Evolutionary conservation across 345 rosid species (phyloP).

Genomic region (Toxicodendron radicans): DNA sequence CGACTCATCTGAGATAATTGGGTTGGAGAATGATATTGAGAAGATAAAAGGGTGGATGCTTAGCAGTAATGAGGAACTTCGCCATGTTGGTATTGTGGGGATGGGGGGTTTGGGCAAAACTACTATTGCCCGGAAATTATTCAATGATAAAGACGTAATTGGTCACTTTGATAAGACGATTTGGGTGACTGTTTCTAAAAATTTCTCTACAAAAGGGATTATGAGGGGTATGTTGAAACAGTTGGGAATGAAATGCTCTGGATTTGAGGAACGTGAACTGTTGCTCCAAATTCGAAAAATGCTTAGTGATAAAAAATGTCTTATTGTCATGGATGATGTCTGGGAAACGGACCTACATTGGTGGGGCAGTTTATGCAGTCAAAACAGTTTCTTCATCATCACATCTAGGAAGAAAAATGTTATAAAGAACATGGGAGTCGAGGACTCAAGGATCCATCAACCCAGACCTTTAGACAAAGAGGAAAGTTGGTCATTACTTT

Average conservation of each 20-base stretch:
- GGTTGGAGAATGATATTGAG: conserved; percentile 19
- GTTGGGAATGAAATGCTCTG: conserved; percentile 7
- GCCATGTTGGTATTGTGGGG: conserved; percentile 24
- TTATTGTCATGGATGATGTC: conserved; percentile 34
- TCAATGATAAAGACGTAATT: not conserved
- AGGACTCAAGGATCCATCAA: conserved; percentile 33
- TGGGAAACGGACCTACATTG: conserved; percentile 31
- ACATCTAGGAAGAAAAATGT: conserved; percentile 39
- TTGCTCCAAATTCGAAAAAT: conserved; percentile 21
- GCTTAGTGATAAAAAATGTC: not conserved
- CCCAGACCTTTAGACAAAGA: conserved; percentile 37
- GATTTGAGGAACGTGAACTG: conserved; percentile 16
- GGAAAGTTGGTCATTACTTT: conserved; percentile 44
- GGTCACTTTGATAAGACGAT: conserved; percentile 18
- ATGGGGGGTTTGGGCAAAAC: conserved; percentile 35
- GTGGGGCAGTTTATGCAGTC: conserved; percentile 37
- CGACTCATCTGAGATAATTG: conserved; percentile 12
- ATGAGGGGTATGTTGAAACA: conserved; percentile 24
- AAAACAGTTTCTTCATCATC: conserved; percentile 36
- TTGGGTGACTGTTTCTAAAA: conserved; percentile 31
- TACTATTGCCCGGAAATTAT: conserved; percentile 24
- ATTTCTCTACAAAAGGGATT: conserved; percentile 16
- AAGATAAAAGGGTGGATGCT: conserved; percentile 26
- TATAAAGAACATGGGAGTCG: conserved; percentile 30
- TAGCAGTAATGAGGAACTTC: not conserved